Conservation (phyloP, 345 rosid species). For the Melaleuca quinquenervia region DNA sequence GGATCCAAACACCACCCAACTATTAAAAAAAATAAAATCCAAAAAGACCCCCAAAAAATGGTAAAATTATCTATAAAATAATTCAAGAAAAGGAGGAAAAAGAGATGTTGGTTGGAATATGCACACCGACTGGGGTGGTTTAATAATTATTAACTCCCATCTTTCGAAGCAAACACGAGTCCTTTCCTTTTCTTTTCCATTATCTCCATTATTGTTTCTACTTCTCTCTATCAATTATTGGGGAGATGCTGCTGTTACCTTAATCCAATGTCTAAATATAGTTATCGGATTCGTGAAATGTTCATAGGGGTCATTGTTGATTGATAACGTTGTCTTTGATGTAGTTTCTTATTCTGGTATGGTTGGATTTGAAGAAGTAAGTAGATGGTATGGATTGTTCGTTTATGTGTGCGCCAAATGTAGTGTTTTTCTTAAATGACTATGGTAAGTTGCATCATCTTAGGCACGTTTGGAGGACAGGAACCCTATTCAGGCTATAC, state of each 20-base stretch:
- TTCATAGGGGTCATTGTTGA: not conserved
- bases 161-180: not conserved
- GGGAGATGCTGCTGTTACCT: not conserved
- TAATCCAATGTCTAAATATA: not conserved
- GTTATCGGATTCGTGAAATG: not conserved
- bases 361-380: not conserved
- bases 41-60: slow-evolving; percentile 28
- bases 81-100: not conserved
- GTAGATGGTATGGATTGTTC: not conserved
- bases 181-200: not conserved
- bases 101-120: slow-evolving; percentile 35
- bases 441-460: not conserved
- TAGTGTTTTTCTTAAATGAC: not conserved
- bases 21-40: slow-evolving; percentile 1
- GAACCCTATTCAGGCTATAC: not conserved
- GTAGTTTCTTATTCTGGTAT: not conserved
- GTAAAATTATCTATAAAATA: not conserved
- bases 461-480: not conserved
- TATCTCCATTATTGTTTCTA: not conserved
- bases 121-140: slow-evolving; percentile 21
- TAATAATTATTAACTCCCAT: not conserved
- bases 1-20: slow-evolving; percentile 33
- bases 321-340: not conserved
- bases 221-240: not conserved
- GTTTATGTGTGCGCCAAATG: not conserved